Conservation (phyloP, 768 basidiomycete species). For the Lactifluus volemus region DNA sequence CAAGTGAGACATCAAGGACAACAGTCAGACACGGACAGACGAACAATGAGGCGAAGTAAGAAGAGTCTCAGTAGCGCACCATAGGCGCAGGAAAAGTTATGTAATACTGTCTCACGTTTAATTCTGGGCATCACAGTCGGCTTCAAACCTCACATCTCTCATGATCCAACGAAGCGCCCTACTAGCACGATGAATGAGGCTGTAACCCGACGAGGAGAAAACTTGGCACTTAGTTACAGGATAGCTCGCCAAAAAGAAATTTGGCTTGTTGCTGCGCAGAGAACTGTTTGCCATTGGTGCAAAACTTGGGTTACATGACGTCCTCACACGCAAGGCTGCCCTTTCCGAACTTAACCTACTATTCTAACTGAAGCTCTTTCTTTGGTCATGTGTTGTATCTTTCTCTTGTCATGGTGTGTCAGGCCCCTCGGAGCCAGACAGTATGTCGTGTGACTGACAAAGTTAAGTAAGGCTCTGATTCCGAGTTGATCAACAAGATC, state of each 20-base stretch:
- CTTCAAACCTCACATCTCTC: no score
- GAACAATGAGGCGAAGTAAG: no score
- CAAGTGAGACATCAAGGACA: no score
- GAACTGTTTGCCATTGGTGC: background rate
- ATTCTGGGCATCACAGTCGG: no score
- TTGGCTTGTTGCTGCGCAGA: background rate
- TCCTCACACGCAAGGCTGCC: background rate
- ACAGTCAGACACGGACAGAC: no score
- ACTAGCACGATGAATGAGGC: slow-evolving; percentile 15
- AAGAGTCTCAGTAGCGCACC: no score
- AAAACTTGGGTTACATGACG: background rate
- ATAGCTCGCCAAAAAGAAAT: background rate
- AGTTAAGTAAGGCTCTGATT: no score
- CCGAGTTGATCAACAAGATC: no score
- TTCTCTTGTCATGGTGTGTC: background rate
- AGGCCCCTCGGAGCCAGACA: no score
- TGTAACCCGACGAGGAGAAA: background rate
- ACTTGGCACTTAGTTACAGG: background rate
- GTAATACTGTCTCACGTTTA: no score
- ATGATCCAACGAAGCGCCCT: slow-evolving; percentile 28
- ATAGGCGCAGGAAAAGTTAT: no score
- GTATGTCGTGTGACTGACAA: no score
- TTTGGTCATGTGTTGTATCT: background rate
- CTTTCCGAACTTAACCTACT: background rate
- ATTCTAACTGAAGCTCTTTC: background rate